These are phyloP conservation scores for Cyclotella cryptica DNA, from an alignment of 108 stramenopile genomes.

Conservation along the genomic window DNA sequence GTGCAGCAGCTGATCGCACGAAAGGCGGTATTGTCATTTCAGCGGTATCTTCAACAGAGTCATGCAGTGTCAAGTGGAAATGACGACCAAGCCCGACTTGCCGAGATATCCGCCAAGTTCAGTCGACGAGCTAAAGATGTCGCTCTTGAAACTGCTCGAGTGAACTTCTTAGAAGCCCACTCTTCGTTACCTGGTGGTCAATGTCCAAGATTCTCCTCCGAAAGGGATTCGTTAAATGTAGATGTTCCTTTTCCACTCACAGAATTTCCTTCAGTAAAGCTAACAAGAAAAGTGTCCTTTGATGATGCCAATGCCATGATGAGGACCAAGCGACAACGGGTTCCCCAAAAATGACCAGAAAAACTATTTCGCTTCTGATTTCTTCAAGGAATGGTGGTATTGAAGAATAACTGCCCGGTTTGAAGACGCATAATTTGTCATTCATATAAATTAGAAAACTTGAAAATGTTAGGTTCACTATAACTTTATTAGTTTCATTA, in stretches of 20 bases:
- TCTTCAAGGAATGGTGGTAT: too few relatives aligned
- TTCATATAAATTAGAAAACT: neutral
- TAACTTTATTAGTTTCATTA: neutral
- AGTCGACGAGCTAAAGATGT: constrained; percentile 22
- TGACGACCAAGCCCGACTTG: constrained; percentile 3
- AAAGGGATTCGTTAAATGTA: neutral
- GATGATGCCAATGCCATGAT: neutral
- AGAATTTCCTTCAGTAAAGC: neutral
- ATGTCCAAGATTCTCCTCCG: neutral
- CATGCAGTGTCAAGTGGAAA: neutral
- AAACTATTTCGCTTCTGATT: too few relatives aligned
- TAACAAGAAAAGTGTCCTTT: constrained; percentile 1
- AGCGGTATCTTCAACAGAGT: constrained; percentile 4
- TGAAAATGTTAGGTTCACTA: neutral
- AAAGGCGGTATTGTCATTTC: constrained; percentile 30
- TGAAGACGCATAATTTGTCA: too few relatives aligned
- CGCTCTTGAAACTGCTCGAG: constrained; percentile 15
- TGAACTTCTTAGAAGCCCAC: constrained; percentile 17
- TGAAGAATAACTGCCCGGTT: too few relatives aligned
- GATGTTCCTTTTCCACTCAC: neutral
- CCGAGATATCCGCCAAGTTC: constrained; percentile 3
- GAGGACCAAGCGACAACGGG: neutral
- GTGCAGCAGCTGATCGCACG: constrained; percentile 17
- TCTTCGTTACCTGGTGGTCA: neutral
- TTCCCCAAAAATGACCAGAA: neutral